Evolutionary conservation across 2,329 filamentous ascomycete species (phyloP), one percentile per base, ranked within the genome.

Genomic region (Aureobasidium namibiae): DNA sequence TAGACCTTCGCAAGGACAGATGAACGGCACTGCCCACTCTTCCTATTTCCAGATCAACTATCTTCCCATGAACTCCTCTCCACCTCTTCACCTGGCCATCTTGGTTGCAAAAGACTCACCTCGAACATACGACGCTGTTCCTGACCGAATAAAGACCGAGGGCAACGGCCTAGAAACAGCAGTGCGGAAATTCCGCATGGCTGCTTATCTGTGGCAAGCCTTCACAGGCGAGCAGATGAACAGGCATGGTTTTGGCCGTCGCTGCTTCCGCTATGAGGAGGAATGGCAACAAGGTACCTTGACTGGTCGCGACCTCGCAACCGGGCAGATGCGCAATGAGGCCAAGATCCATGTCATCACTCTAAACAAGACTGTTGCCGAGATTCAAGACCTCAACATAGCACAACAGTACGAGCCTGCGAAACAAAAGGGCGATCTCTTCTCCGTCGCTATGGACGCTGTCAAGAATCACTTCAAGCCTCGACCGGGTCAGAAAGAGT

Each of bases 161-260:
- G 92, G 90, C 18, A 95, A 96, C 72, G 82, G 81, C 1, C 70
- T 97, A 36, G 86, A 92, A 11, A 84, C 83, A 8, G 94, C 94
- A 0, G 81, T 95, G 54, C 84, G 83, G 67, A 99, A 99, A 71
- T 96, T 94, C 70, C 84, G 92, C 63, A 96, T 95, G 88, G 88
- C 91, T 18, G 92, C 90, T 24, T 96, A 97, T 70, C 79, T 97
- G 14, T 97, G 94, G 92, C 94, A 99, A 71, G 90, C 92, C 8
- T 97, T 95, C 68, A 97, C 92, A 0, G 90, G 90, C 7, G 94
- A 99, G 72, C 92, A 97, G 71, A 97, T 97, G 92, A 88, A 84
- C 71, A 86, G 90, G 63, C 89, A 96, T 70, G 89, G 87, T 62
- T 84, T 97, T 65, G 91, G 92, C 10, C 83, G 92, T 61, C 85